A percentile compares a stretch with the other conserved stretches of the same genome.
phyloP scores from a whole-genome alignment of 2,329 filamentous ascomycete genomes.

The Pseudogymnoascus sp. region DNA sequence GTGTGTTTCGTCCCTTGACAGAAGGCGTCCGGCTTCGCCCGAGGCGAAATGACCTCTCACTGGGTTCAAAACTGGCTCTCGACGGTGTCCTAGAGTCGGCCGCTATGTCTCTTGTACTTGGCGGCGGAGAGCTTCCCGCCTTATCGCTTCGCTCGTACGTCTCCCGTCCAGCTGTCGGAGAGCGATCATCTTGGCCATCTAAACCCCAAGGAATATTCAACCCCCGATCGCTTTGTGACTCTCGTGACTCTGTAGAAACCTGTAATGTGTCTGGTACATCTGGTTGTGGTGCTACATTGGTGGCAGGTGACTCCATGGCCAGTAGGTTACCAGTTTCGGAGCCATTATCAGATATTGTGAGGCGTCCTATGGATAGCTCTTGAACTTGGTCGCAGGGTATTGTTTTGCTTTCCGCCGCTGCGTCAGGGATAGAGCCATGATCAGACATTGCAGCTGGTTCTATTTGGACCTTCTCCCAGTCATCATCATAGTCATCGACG shows the following conservation, averaged over 20 bases:
- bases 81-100: not conserved
- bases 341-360: not conserved
- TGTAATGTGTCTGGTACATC: not conserved
- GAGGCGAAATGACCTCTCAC: not conserved
- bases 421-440: not conserved
- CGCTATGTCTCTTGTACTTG: not conserved
- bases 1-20: not conserved
- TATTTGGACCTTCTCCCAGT: slow-evolving; percentile 12
- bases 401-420: not conserved
- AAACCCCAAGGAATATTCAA: slow-evolving; percentile 1
- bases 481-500: slow-evolving; percentile 9
- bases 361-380: not conserved
- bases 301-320: not conserved
- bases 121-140: not conserved
- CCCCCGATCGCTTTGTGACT: not conserved
- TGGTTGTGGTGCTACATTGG: not conserved
- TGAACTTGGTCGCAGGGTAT: not conserved
- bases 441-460: not conserved
- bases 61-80: not conserved
- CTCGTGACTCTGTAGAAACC: not conserved
- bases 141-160: not conserved
- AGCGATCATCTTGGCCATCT: not conserved
- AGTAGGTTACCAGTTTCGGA: not conserved
- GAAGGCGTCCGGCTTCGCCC: not conserved
- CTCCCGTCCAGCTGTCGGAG: not conserved